phyloP scores from a whole-genome alignment of 73 alveolate genomes.

The Stentor coeruleus region DNA sequence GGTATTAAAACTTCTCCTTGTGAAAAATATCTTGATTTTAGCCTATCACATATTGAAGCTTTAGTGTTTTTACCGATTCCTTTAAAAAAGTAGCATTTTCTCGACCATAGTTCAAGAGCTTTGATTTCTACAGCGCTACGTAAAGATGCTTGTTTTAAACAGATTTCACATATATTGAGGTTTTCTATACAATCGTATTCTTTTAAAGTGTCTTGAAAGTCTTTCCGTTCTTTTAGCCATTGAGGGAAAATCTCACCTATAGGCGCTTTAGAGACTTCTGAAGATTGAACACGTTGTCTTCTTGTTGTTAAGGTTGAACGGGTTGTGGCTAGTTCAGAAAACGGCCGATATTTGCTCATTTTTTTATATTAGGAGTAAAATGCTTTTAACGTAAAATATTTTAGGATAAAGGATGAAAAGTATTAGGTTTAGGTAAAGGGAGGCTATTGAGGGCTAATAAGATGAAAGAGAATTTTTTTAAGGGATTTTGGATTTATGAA shows the following conservation, averaged over 20 bases:
- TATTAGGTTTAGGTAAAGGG: too few species aligned
- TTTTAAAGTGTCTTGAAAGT: conserved; percentile 10
- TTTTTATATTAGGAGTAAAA: too few species aligned
- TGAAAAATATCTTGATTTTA: neutral
- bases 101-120: neutral
- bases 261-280: too few species aligned
- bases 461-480: too few species aligned
- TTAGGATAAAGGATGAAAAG: too few species aligned
- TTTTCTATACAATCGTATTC: neutral
- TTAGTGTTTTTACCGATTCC: conserved; percentile 12
- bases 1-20: neutral
- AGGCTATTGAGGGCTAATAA: too few species aligned
- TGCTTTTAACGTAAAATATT: too few species aligned
- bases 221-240: conserved; percentile 7
- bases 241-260: neutral
- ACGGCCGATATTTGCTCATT: too few species aligned
- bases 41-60: neutral
- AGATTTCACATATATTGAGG: neutral
- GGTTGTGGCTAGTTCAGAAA: too few species aligned
- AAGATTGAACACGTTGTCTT: too few species aligned
- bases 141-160: neutral
- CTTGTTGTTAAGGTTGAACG: too few species aligned
- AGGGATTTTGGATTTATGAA: too few species aligned
- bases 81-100: neutral
- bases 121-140: conserved; percentile 5